A percentile compares a stretch with the other conserved stretches of the same genome.
These are phyloP conservation scores for Glycine soja DNA, from an alignment of 306 rosid genomes.

Conservation along the genomic window DNA sequence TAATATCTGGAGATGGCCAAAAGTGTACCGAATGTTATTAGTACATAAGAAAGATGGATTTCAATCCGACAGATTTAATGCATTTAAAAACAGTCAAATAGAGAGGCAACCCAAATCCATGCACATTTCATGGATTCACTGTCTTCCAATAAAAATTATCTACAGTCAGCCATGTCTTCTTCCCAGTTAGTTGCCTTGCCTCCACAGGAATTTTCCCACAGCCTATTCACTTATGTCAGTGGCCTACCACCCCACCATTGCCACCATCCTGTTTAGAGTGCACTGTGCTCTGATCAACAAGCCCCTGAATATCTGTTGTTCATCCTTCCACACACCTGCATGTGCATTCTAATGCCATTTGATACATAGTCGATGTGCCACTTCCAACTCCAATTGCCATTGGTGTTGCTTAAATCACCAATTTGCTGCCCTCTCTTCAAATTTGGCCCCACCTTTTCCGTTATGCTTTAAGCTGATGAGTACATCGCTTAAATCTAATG, in stretches of 20 bases:
- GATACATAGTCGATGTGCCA: not conserved
- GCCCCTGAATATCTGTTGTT: not conserved
- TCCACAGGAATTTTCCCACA: not conserved
- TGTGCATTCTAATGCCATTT: not conserved
- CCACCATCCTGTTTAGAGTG: constrained; percentile 7
- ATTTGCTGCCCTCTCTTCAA: not conserved
- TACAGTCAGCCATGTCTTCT: not conserved
- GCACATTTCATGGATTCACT: not conserved
- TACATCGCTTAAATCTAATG: not conserved
- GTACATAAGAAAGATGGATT: constrained; percentile 9
- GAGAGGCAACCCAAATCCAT: constrained; percentile 31
- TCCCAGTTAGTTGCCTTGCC: not conserved
- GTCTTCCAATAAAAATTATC: not conserved
- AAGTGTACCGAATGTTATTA: constrained; percentile 37
- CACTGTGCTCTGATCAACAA: not conserved
- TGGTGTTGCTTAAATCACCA: not conserved
- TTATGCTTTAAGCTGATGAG: not conserved
- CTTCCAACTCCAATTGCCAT: not conserved
- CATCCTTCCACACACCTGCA: not conserved
- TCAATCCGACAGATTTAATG: constrained; percentile 9
- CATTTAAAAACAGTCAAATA: constrained; percentile 14
- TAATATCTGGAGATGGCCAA: constrained; percentile 66
- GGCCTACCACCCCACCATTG: not conserved
- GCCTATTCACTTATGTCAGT: not conserved
- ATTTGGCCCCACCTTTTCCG: not conserved